These are phyloP conservation scores for Microcyclospora tardicrescens DNA, from an alignment of 2,329 filamentous ascomycete species.

Conservation along the genomic window DNA sequence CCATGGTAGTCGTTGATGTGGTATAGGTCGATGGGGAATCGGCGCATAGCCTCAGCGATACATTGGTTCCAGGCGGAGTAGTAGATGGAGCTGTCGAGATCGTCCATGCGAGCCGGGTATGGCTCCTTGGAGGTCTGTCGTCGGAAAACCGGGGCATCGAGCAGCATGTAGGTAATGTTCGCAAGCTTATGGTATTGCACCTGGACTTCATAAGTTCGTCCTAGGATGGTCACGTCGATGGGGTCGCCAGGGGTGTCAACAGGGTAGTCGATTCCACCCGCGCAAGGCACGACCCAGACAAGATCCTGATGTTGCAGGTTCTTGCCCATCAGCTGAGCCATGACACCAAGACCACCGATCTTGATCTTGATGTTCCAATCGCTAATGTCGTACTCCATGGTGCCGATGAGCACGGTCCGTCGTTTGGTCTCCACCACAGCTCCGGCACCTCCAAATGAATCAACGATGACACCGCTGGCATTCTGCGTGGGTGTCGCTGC, in stretches of 20 bases:
- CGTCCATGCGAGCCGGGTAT: constrained; percentile 56
- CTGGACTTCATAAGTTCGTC: constrained; percentile 46
- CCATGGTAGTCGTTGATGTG: constrained; percentile 57
- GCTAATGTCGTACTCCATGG: constrained; percentile 60
- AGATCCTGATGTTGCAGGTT: constrained; percentile 51
- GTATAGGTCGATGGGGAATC: constrained; percentile 52
- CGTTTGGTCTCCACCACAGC: constrained; percentile 16
- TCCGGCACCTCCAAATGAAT: constrained; percentile 10
- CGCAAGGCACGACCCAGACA: constrained; percentile 42
- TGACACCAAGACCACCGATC: constrained; percentile 56
- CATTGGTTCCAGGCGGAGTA: constrained; percentile 61
- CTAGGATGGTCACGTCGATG: constrained; percentile 50
- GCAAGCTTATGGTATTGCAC: constrained; percentile 51
- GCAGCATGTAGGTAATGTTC: constrained; percentile 56
- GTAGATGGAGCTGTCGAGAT: constrained; percentile 54
- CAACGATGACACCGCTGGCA: constrained; percentile 7
- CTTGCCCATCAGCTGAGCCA: constrained; percentile 57
- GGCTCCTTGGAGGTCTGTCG: constrained; percentile 50
- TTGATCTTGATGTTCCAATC: constrained; percentile 61
- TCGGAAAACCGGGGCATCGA: constrained; percentile 55
- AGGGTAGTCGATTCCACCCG: constrained; percentile 52
- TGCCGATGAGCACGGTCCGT: constrained; percentile 52
- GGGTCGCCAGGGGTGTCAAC: constrained; percentile 45
- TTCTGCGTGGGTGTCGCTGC: constrained; percentile 6
- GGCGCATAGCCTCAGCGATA: constrained; percentile 49